Base-by-base conservation (phyloP, 371 early-diverging fungal species). In the Mucor mucedo region DNA sequence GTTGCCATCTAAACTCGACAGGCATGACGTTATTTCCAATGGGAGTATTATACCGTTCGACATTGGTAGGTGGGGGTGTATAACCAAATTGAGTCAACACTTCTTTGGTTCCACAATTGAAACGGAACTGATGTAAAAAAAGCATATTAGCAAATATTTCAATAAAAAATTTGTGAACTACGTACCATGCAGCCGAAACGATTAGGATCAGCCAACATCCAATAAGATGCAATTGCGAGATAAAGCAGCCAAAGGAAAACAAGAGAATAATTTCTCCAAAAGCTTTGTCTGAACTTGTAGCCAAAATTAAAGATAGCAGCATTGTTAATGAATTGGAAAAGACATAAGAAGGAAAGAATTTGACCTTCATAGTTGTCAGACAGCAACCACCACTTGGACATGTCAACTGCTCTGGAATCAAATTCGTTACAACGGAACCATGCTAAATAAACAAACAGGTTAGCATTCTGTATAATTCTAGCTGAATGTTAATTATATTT, bases 381-480 rank as follows among this genome's bases (percentile, higher is more conserved):
- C 35, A 90, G 69, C 44, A 90, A 74, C 87, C 88, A 90, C 91
- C 91, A 92, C 54, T 86, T 84, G 38, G 84, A 73, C 14, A 85
- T 70, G 65, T 92, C 90, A 21, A 80, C 84, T 35, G 78, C 76
- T 33, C 72, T 63, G 0, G 84, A 71, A 65, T 90, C 85, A 63
- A 90, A 91, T 74, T 90, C 88, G 64, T 87, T 65, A 72, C 92
- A 92, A 35, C 82, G 80, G 79, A 83, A 90, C 84, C 84, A 90
- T n/a, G n/a, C 50, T 50, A 30, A 30, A 50, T 29, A 10, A 9
- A 50, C 3, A 47, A 27, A 21, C 4, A 4, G 5, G 9, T 50
- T 50, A 50, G 29, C 4, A 50, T 29, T 28, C 21, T 30, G 7
- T 10, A 30, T 3, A 28, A 2, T 30, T 0, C 0, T 5, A 13